Evolutionary conservation across 495 filamentous ascomycete genomes (phyloP), one percentile per base, ranked within the genome.

Genomic region (Neurospora tetrasperma): DNA sequence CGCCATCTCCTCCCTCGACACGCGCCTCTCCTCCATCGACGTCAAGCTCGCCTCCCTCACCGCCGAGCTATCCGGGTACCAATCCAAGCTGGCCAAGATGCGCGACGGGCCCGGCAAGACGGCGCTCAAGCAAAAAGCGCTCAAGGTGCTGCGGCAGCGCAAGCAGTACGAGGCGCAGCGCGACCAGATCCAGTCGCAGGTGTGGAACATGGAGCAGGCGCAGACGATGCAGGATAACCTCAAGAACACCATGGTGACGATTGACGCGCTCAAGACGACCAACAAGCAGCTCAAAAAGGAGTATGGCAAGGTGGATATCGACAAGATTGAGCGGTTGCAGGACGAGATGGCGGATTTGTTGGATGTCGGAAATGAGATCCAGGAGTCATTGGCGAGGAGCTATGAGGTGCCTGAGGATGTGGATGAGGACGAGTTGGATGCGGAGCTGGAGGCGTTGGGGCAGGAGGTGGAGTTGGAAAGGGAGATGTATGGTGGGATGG

Each of bases 151-250:
- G 2, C 94, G 97, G 82, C 92, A 94, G n/a, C 92, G 96, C 41
- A 97, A 97, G 79, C 91, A 95, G 83, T 97, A 98, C 88, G 96
- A 99, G 82, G 84, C 86, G 11, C 95, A 99, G 84, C 91, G 94
- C 20, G 95, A 98, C 76, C 94, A 99, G 83, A 90, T 98, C 71
- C 93, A 96, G 82, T 89, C 91, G 76, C 96, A 98, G 81, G 92
- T 91, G 14, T 98, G 96, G 96, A 99, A 98, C 84, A 98, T 99
- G 94, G 94, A 98, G 82, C 96, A 98, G 80, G 96, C 96, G 7
- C 92, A 93, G 81, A 97, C 96, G 87, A 98, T 99, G 96, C 94
- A 96, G 83, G 96, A 98, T 82, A 98, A 99, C 77, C 89, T 99
- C 42, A 96, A 97, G 80, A 98, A 98, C 81, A 94, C 96, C 71